These are phyloP conservation scores for Colletotrichum sansevieriae DNA, from an alignment of 2,329 filamentous ascomycete species.

Conservation along the genomic window DNA sequence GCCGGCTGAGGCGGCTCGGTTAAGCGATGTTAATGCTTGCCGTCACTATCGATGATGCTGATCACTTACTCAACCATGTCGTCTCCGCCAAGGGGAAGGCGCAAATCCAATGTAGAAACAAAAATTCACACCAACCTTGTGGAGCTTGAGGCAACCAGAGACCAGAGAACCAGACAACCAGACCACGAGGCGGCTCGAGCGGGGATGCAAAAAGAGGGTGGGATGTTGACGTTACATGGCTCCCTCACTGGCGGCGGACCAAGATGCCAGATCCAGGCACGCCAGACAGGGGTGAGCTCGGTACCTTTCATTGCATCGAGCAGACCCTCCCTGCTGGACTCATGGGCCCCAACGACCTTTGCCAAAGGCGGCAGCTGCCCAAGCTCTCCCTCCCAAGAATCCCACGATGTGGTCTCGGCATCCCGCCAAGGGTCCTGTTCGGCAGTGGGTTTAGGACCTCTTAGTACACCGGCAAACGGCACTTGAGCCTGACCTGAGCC, in stretches of 20 bases:
- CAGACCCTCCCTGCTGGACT: slow-evolving; percentile 3
- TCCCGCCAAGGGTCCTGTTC: background rate
- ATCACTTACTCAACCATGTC: background rate
- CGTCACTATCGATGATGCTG: slow-evolving; percentile 18
- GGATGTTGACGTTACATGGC: slow-evolving; percentile 36
- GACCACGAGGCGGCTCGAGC: slow-evolving; percentile 20
- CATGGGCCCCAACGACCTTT: slow-evolving; percentile 20
- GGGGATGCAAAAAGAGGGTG: slow-evolving; percentile 17
- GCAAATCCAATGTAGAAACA: background rate
- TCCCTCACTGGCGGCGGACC: slow-evolving; percentile 35
- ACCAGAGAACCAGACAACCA: background rate
- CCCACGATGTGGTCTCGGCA: background rate
- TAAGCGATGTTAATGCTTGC: slow-evolving; percentile 22
- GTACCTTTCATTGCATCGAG: slow-evolving; percentile 20
- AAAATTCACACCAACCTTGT: background rate
- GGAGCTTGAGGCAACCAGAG: too few species aligned
- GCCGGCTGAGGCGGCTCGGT: slow-evolving; percentile 9
- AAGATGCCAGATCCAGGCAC: slow-evolving; percentile 37
- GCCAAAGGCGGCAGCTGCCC: slow-evolving; percentile 9
- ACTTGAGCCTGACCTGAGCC: slow-evolving; percentile 18
- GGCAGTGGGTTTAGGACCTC: background rate
- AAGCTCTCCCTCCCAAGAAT: background rate
- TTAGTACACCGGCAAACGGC: slow-evolving; percentile 25
- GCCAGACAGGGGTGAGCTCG: slow-evolving; percentile 29
- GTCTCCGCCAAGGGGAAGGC: background rate